phyloP scores from a whole-genome alignment of 2,329 filamentous ascomycete species.

The Fusarium sp. region DNA sequence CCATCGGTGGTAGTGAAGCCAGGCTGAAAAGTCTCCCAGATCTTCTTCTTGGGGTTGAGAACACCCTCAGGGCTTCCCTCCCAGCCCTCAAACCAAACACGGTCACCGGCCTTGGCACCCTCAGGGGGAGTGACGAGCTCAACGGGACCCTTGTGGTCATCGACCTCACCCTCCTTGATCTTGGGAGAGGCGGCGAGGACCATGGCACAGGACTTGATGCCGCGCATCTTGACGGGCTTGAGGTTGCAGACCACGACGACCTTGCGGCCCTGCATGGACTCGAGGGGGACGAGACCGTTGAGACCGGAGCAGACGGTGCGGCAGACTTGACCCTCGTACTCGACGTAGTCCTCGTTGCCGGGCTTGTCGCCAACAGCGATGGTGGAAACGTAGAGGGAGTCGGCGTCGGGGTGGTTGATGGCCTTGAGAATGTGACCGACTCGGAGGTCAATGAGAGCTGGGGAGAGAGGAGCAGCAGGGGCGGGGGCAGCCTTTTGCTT shows the following conservation, averaged over 20 bases:
- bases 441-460: conserved; percentile 89
- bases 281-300: conserved; percentile 90
- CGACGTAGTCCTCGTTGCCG: conserved; percentile 83
- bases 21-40: conserved; percentile 97
- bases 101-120: conserved; percentile 82
- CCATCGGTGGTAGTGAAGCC: conserved; percentile 90
- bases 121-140: conserved; percentile 89
- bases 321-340: conserved; percentile 90
- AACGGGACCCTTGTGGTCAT: conserved; percentile 88
- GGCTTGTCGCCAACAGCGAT: conserved; percentile 92
- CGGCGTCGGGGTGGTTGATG: conserved; percentile 93
- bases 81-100: conserved; percentile 95
- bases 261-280: conserved; percentile 96
- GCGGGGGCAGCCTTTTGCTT: conserved; percentile 77
- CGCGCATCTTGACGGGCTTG: conserved; percentile 99
- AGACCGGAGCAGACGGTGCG: conserved; percentile 97
- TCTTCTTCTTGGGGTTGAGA: conserved; percentile 99
- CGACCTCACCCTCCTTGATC: conserved; percentile 78
- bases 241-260: conserved; percentile 97
- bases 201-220: conserved; percentile 83
- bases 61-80: conserved; percentile 91
- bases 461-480: conserved; percentile 80
- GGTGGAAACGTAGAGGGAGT: conserved; percentile 94
- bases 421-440: conserved; percentile 98
- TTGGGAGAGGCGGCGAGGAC: conserved; percentile 93